Percentiles rank a stretch among this genome's conserved stretches.
Conservation (phyloP, 768 basidiomycete genomes). For the Mycena vulgaris region DNA sequence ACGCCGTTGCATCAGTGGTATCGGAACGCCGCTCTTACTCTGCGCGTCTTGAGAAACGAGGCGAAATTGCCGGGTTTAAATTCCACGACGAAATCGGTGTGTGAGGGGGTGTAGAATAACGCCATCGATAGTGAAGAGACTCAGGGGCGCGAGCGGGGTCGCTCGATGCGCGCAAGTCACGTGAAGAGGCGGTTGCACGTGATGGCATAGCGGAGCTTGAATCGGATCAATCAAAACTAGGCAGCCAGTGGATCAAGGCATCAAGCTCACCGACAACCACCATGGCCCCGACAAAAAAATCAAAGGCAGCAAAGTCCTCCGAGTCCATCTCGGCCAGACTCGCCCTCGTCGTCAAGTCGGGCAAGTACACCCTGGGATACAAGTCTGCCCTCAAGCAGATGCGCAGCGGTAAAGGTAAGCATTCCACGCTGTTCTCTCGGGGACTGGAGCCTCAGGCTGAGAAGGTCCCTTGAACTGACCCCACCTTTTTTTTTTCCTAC, state of each 20-base stretch:
- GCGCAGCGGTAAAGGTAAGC: conserved; percentile 97
- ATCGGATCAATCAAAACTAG: not conserved
- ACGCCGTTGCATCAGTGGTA: not conserved
- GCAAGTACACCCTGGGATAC: conserved; percentile 97
- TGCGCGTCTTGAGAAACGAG: conserved; percentile 54
- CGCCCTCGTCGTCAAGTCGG: conserved; percentile 98
- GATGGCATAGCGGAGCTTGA: not conserved
- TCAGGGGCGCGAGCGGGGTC: not conserved
- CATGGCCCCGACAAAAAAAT: conserved; percentile 97
- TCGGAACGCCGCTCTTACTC: conserved; percentile 41
- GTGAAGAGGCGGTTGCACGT: no score
- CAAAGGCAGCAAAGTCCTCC: conserved; percentile 92
- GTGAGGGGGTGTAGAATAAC: conserved; percentile 51
- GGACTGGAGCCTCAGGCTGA: conserved; percentile 99
- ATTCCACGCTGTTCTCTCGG: conserved; percentile 68
- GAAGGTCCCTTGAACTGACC: conserved; percentile 96
- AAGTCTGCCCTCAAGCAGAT: conserved; percentile 99
- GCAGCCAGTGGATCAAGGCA: not conserved
- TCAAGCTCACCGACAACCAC: conserved; percentile 13
- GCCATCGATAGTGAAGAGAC: conserved; percentile 7
- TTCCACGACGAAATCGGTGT: conserved; percentile 55
- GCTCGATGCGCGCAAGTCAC: no score
- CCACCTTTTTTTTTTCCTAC: conserved; percentile 40
- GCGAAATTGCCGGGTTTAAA: conserved; percentile 53
- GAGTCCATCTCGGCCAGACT: conserved; percentile 95